A percentile compares a stretch with the other conserved stretches of the same genome.
Evolutionary conservation across 2,329 filamentous ascomycete genomes (phyloP).

Genomic region (Albifimbria verrucaria): DNA sequence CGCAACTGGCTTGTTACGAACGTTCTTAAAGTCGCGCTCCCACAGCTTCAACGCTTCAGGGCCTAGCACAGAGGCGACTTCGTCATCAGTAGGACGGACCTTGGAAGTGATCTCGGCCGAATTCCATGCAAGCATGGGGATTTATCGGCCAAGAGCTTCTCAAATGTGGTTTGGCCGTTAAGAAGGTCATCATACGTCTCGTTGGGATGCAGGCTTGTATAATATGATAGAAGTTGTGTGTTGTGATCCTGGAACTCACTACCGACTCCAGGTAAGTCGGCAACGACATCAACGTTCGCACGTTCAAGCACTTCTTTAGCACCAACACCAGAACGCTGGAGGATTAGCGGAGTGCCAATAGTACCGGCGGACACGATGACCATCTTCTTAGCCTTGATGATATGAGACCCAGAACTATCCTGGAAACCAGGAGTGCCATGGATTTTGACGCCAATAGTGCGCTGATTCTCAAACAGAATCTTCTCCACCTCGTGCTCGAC

Average conservation of each 20-base stretch:
- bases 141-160: neutral
- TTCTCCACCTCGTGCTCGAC: conserved; percentile 25
- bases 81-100: neutral
- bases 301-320: conserved; percentile 23
- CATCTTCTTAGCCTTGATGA: conserved; percentile 39
- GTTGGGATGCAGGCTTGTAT: neutral
- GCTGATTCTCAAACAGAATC: conserved; percentile 21
- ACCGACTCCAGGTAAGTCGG: conserved; percentile 18
- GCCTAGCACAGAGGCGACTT: neutral
- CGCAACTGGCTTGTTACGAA: neutral
- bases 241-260: conserved; percentile 5
- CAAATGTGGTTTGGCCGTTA: neutral
- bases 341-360: conserved; percentile 40
- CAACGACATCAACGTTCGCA: conserved; percentile 15
- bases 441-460: conserved; percentile 1
- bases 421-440: neutral
- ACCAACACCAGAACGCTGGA: conserved; percentile 51
- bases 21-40: neutral
- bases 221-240: neutral
- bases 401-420: neutral
- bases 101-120: neutral
- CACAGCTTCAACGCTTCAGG: neutral
- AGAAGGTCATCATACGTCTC: conserved; percentile 24
- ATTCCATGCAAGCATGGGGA: neutral
- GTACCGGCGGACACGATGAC: conserved; percentile 41